Conservation (phyloP, 495 filamentous ascomycete genomes). For the Tuber brumale region DNA sequence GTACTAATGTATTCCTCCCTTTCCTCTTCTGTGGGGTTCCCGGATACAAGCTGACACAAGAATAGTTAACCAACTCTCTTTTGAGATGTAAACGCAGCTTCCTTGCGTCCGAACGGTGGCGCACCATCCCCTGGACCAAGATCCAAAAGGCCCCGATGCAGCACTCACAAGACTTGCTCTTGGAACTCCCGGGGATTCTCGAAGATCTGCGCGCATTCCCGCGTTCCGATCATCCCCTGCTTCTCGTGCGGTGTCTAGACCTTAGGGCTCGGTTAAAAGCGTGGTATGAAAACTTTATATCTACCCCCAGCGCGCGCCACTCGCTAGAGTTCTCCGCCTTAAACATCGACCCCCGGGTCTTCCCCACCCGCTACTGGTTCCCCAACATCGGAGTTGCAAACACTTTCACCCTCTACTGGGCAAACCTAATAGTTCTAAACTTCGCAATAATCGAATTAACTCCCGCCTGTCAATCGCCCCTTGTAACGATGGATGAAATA, state of each 20-base stretch:
- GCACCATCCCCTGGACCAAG: background rate
- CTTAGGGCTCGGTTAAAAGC: background rate
- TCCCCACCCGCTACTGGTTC: background rate
- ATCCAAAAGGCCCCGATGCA: background rate
- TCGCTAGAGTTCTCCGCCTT: background rate
- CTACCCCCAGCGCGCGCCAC: background rate
- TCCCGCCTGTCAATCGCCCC: background rate
- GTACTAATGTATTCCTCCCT: background rate
- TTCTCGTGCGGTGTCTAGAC: background rate
- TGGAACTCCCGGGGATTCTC: background rate
- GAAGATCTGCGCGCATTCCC: background rate
- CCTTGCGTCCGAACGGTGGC: background rate
- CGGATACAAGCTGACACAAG: background rate
- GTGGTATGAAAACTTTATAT: background rate
- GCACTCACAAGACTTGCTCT: background rate
- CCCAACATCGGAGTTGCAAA: background rate
- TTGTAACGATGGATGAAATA: background rate
- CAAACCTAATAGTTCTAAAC: background rate
- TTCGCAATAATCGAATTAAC: background rate
- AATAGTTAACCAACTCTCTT: background rate
- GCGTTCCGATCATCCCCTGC: background rate
- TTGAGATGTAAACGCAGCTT: background rate
- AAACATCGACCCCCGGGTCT: background rate
- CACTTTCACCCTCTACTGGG: background rate
- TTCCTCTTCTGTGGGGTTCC: background rate